These are phyloP conservation scores for Balamuthia mandrillaris DNA, from an alignment of 208 protist genomes.

Conservation along the genomic window DNA sequence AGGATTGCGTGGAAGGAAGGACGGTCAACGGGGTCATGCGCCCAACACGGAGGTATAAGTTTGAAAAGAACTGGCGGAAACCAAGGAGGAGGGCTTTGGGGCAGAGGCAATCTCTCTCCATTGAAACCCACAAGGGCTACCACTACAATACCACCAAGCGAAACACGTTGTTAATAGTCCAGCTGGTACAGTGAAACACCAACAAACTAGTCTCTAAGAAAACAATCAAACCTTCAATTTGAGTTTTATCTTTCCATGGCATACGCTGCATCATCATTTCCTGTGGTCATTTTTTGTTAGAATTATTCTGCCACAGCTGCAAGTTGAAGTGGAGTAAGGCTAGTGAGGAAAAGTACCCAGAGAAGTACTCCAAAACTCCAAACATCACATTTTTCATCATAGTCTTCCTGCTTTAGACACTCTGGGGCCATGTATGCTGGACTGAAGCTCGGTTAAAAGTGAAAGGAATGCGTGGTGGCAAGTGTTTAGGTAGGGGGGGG, in stretches of 20 bases:
- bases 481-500: no score
- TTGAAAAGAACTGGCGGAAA: neutral
- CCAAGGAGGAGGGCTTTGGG: neutral
- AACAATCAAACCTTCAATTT: no score
- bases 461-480: no score
- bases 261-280: neutral
- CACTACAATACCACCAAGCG: no score
- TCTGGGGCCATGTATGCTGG: neutral
- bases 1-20: neutral
- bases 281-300: neutral
- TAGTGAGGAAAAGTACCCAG: neutral
- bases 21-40: neutral
- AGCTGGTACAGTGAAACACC: no score
- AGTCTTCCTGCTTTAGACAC: neutral
- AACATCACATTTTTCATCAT: neutral
- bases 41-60: neutral
- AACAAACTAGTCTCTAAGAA: no score
- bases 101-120: neutral
- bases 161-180: no score
- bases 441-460: no score
- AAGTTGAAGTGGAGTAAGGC: neutral
- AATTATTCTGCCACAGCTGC: neutral
- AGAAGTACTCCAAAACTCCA: neutral
- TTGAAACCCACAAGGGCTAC: neutral
- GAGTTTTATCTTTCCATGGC: neutral